Evolutionary conservation across 73 alveolate species (phyloP), one percentile per base, ranked within the genome.

Genomic region (Urostyla sp.): DNA sequence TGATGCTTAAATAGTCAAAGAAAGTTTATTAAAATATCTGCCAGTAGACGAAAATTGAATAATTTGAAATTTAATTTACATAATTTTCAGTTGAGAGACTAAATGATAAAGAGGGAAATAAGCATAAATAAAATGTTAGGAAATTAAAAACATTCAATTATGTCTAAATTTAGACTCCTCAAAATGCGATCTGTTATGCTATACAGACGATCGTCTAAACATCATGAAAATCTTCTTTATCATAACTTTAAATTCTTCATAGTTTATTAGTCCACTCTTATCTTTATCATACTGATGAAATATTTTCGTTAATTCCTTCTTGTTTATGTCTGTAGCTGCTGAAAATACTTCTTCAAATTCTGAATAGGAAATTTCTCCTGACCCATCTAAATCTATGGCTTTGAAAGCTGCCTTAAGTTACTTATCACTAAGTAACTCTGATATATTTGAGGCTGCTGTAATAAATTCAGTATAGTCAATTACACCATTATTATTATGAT

Each of bases 271-370:
- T 11, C 83, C 83, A 49, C 49, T 69, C 31, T 49, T 23, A 28
- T 56, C 49, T 26, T 56, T 45, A 31, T 69, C 83, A 30, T 46
- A 37, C 40, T 69, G 72, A 37, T 21, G 44, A 31, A 69, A 69
- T 21, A 75, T 56, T 16, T 34, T 1, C 44, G 5, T 7, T 20
- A 75, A 26, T 35, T 55, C 67, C 2, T 54, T 53, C 31, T 23
- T 55, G 3, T 75, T 54, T 55, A 75, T 21, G 48, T 50, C 76
- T 31, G 57, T 27, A 15, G 79, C 87, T 37, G 92, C 94, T 35
- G 93, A 83, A 37, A 90, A 87, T 46, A 86, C 89, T 75, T 85
- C 96, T 61, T 86, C 87, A 90, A 90, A 86, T 76, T 90, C 96
- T 75, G 85, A 87, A 86, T 66, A 84, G 6, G 88, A 63, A 0